Evolutionary conservation across 1,284 basidiomycete species (phyloP).

Genomic region (Melampsora americana): DNA sequence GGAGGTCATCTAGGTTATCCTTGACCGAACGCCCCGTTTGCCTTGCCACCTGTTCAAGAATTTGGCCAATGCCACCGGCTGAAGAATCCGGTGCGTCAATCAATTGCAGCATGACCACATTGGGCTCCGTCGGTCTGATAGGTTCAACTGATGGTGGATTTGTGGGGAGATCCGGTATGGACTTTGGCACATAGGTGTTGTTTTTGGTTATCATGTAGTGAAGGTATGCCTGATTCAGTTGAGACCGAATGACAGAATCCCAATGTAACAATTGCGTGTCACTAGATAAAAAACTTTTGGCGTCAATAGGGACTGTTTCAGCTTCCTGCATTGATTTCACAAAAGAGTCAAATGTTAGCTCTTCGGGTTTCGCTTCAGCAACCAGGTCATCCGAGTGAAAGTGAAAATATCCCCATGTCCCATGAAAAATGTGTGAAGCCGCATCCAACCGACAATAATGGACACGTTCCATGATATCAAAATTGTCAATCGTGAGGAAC

Average conservation of each 20-base stretch:
- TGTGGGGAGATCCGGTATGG: too few relatives aligned
- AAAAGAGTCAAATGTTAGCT: background rate
- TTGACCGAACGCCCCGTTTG: background rate
- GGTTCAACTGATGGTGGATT: too few relatives aligned
- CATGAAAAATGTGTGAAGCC: constrained; percentile 5
- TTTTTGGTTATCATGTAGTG: background rate
- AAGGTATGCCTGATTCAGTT: background rate
- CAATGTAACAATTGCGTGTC: background rate
- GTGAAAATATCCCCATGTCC: constrained; percentile 19
- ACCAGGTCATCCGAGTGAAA: background rate
- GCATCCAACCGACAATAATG: background rate
- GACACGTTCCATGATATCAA: constrained; percentile 15
- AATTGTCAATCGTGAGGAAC: constrained; percentile 24
- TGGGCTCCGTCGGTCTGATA: background rate
- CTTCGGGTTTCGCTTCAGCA: background rate
- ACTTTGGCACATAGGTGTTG: background rate
- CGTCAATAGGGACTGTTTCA: background rate
- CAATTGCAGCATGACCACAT: constrained; percentile 5
- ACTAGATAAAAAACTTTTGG: background rate
- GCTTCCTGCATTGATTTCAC: background rate
- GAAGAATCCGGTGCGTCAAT: constrained; percentile 15
- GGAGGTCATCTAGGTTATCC: background rate
- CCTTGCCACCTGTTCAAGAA: background rate
- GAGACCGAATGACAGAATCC: background rate
- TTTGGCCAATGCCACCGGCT: constrained; percentile 2